Evolutionary conservation across 139 green algal species (phyloP).

Genomic region (Ettlia oleoabundans): DNA sequence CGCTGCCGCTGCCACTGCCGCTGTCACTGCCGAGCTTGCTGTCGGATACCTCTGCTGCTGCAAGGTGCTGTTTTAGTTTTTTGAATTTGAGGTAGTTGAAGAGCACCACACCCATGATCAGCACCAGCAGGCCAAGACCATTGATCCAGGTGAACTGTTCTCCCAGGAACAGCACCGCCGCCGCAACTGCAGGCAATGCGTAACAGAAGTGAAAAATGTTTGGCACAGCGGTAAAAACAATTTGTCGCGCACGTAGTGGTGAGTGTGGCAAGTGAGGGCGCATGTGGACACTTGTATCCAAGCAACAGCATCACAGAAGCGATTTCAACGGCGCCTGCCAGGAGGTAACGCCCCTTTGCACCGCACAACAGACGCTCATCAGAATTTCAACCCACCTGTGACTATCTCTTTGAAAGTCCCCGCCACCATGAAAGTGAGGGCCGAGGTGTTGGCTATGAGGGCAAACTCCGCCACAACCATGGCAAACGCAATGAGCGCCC

Average conservation of each 20-base stretch:
- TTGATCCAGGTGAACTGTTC: slow-evolving; percentile 84
- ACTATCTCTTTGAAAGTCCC: slow-evolving; percentile 92
- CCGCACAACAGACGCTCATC: not conserved
- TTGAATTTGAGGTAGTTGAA: slow-evolving; percentile 87
- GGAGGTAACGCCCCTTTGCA: too few species aligned
- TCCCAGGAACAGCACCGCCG: slow-evolving; percentile 74
- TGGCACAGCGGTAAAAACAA: too few species aligned
- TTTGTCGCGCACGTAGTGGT: too few species aligned
- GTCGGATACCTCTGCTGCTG: not conserved
- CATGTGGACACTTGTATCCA: too few species aligned
- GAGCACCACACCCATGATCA: slow-evolving; percentile 84
- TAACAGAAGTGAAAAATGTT: not conserved
- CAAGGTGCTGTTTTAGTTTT: slow-evolving; percentile 44
- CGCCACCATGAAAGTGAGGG: slow-evolving; percentile 94
- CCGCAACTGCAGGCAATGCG: slow-evolving; percentile 65
- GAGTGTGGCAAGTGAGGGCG: too few species aligned
- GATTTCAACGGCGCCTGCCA: too few species aligned
- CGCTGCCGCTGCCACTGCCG: not conserved
- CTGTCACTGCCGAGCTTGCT: not conserved
- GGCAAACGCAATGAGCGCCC: slow-evolving; percentile 81
- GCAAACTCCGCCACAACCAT: slow-evolving; percentile 85
- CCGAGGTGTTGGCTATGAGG: slow-evolving; percentile 86
- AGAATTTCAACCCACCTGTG: slow-evolving; percentile 46
- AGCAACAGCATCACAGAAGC: too few species aligned
- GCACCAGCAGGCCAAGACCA: slow-evolving; percentile 76